Evolutionary conservation across 1,284 basidiomycete genomes (phyloP).

Genomic region (Ustilago tritici): DNA sequence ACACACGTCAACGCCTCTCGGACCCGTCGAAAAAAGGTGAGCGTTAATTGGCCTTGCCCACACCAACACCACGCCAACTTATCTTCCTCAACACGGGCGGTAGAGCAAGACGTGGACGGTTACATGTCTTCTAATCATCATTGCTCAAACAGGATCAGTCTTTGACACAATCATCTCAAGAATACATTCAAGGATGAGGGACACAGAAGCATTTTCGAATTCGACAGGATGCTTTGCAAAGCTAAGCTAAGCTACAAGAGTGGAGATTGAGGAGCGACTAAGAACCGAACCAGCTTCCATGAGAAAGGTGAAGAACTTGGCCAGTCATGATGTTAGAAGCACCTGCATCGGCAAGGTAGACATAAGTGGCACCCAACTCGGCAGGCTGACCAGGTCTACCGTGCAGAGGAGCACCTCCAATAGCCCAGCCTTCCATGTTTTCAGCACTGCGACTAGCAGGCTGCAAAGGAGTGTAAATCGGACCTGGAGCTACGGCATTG

Average conservation of each 20-base stretch:
- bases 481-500: conserved; percentile 74
- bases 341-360: conserved; percentile 57
- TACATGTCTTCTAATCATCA: not conserved
- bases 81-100: not conserved
- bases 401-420: conserved; percentile 52
- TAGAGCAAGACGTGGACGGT: not conserved
- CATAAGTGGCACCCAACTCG: conserved; percentile 57
- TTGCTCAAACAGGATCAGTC: not conserved
- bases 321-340: conserved; percentile 60
- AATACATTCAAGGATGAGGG: not conserved
- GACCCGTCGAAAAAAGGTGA: not conserved
- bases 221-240: not conserved
- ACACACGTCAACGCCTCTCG: not conserved
- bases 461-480: conserved; percentile 73
- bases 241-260: not conserved
- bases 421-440: conserved; percentile 60
- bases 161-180: not conserved
- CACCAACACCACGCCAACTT: not conserved
- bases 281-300: conserved; percentile 50
- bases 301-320: conserved; percentile 53
- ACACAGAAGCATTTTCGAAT: not conserved
- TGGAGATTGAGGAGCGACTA: not conserved
- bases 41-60: not conserved
- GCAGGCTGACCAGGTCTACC: conserved; percentile 56
- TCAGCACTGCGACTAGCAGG: conserved; percentile 53